Evolutionary conservation across 257 asterid genomes (phyloP), one percentile per base, ranked within the genome.

Genomic region (Parsonsia alboflavescens): DNA sequence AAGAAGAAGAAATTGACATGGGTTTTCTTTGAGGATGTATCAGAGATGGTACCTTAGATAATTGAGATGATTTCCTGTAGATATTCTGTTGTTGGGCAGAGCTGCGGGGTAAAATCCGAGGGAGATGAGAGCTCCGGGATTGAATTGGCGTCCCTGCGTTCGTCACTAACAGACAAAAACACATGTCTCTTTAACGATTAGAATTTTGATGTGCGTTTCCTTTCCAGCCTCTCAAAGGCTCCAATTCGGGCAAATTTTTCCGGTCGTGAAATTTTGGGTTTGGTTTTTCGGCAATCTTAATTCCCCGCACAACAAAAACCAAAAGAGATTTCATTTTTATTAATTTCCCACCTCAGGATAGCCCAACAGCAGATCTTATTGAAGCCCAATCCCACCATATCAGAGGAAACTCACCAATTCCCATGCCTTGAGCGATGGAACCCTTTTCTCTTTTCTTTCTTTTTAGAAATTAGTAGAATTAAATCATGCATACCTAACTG

Each of bases 1-100:
- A 71, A 49, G 78, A 78, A 39, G 79, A 65, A 16, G 82, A 71
- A 75, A 80, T 87, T 67, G 96, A 92, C 96, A 90, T 88, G 87
- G 88, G 79, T 42, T 30, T 15, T 73, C 61, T 62, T 7, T 61
- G 80, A 26, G 42, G 13, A 5, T 48, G 66, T n/a, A 62, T 62
- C 24, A 46, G 72, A 59, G 63, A 41, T 63, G 22, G 15, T 0
- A 3, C 5, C 57, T 26, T 26, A 26, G 74, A 36, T 50, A 10
- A 11, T 11, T 57, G 67, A 24, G 73, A 33, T 76, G 80, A 46
- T 9, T 48, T 50, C 49, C 56, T 33, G 26, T 63, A 41, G 67
- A 6, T 39, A 0, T 22, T 39, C 26, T 41, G 68, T 12, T 30
- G 66, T 4, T 28, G 48, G 68, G 44, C 71, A 49, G 53, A 33